Conservation (phyloP, 257 asterid genomes). For the Cordia subcordata region DNA sequence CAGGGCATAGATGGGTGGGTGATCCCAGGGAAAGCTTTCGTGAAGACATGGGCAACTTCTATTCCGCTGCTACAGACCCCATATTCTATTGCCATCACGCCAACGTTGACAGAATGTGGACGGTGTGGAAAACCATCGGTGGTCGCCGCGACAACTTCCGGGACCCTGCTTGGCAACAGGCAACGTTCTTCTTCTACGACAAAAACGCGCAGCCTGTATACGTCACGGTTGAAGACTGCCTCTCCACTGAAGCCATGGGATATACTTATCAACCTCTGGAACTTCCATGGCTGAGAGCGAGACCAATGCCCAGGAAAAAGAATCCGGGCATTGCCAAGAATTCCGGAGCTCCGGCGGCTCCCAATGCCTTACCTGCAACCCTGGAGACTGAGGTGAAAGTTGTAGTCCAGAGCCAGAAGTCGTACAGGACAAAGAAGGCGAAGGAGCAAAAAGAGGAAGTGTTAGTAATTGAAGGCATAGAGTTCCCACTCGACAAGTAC, state of each 20-base stretch:
- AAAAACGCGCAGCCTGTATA: constrained; percentile 41
- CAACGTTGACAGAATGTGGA: constrained; percentile 71
- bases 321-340: constrained; percentile 4
- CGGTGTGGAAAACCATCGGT: constrained; percentile 32
- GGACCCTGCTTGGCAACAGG: constrained; percentile 44
- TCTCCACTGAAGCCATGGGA: constrained; percentile 34
- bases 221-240: constrained; percentile 29
- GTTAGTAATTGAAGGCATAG: constrained; percentile 10
- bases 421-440: constrained; percentile 1
- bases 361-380: constrained; percentile 27
- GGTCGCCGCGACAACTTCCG: constrained; percentile 16
- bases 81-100: constrained; percentile 57
- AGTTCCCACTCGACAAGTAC: constrained; percentile 3
- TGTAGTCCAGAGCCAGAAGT: constrained; percentile 11
- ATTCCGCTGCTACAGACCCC: constrained; percentile 29
- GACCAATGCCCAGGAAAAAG: constrained; percentile 26
- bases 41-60: constrained; percentile 11
- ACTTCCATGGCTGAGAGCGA: constrained; percentile 34
- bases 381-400: neutral
- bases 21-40: constrained; percentile 11
- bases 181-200: constrained; percentile 49
- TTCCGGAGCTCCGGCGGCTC: constrained; percentile 17
- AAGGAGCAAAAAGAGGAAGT: constrained; percentile 11
- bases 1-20: constrained; percentile 17
- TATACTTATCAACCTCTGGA: constrained; percentile 15